Base-by-base conservation (phyloP, 2,329 filamentous ascomycete genomes). In the Raffaelea deltoideospora region DNA sequence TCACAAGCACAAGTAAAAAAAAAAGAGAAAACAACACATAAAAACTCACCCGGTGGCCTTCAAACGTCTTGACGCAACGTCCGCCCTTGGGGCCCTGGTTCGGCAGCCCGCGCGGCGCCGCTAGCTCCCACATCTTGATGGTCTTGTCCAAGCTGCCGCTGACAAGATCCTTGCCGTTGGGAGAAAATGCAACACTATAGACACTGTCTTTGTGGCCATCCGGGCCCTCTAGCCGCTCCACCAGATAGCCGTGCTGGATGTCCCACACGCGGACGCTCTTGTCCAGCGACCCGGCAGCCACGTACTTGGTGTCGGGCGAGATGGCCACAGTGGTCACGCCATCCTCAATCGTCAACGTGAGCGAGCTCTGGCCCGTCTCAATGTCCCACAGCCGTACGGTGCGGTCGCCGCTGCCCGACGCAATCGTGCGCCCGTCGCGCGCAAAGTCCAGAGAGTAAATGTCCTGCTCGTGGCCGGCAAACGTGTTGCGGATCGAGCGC, bases 231-330 rank as follows among this genome's bases (percentile, higher is more conserved):
- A 96, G 75, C 27, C 88, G 79, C 60, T 95, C 88, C 36, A 94
- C 76, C 13, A 95, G 72, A 53, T 80, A 85, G 37, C 87, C 88
- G 41, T 74, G 81, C 45, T 76, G 74, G 28, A 87, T 85, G 55
- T 96, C 88, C 88, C 88, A 98, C 22, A 98, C 88, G 32, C 88
- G 79, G 18, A 98, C 90, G 53, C 87, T 95, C 78, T 95, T 95
- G 56, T 96, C 88, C 31, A 98, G 71, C 31, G 86, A 94, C 33
- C 90, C 90, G 30, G 90, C 90, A 7, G 90, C 90, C 23, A 98
- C 87, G 51, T 80, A 92, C 49, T 88, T 84, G 38, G 85, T 88
- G 56, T 95, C 87, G 7, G 88, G 88, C 23, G 88, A 96, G 55
- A 96, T 95, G 45, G 90, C 90, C 34, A 98, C 88, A 2, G 90